Conservation (phyloP, 139 green algal genomes). For the Asterochloris erici region DNA sequence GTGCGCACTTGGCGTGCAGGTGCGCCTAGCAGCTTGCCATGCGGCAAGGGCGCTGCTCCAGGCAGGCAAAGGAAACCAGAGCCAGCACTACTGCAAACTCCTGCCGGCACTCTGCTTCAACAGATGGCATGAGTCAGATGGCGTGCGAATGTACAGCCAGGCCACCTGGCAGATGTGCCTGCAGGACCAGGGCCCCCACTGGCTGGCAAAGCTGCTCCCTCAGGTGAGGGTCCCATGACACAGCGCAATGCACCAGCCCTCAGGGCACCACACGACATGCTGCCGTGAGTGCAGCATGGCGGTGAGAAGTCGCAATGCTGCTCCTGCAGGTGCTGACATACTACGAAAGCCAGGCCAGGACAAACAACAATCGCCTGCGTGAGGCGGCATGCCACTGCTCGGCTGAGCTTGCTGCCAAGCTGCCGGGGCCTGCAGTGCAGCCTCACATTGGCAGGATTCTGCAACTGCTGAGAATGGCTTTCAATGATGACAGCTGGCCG, state of each 20-base stretch:
- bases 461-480: constrained; percentile 61
- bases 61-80: constrained; percentile 13
- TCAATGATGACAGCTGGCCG: constrained; percentile 86
- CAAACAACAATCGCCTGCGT: constrained; percentile 84
- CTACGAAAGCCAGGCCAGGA: constrained; percentile 70
- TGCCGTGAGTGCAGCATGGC: no score
- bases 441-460: constrained; percentile 69
- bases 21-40: constrained; percentile 74
- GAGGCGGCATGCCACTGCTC: constrained; percentile 92
- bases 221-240: constrained; percentile 17
- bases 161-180: constrained; percentile 80
- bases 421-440: constrained; percentile 54
- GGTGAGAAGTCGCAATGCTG: no score
- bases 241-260: no score
- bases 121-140: constrained; percentile 91
- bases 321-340: constrained; percentile 59
- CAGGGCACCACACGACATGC: no score
- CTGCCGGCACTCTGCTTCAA: constrained; percentile 93
- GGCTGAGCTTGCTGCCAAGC: constrained; percentile 86
- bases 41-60: constrained; percentile 69
- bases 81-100: constrained; percentile 40
- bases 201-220: constrained; percentile 46
- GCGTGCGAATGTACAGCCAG: constrained; percentile 81
- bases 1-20: constrained; percentile 38
- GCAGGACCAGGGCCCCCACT: constrained; percentile 49